Evolutionary conservation across 176 grass and related monocot genomes (phyloP), one percentile per base, ranked within the genome.

Genomic region (Eragrostis curvula): DNA sequence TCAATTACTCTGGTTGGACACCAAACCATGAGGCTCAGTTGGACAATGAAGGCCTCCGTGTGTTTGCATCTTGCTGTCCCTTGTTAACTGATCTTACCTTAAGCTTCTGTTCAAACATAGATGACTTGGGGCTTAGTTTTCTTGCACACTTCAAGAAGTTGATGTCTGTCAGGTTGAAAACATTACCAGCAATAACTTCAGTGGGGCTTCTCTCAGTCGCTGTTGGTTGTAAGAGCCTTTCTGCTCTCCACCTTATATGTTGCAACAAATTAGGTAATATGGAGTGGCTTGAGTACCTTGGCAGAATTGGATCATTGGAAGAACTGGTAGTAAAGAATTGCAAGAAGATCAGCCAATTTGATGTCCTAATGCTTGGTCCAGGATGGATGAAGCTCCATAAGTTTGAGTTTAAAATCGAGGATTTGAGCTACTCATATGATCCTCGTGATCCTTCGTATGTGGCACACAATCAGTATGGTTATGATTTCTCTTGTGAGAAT

Each of bases 201-300:
- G 69, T 4, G 21, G 94, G 90, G 2, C 74, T 93, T 82, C 46
- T 88, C 30, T 83, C 32, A 2, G 70, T 93, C 57, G 88, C 64
- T 12, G 86, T 91, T 66, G 88, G 90, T 73, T 93, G 94, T 52
- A 91, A 82, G 74, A 68, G 66, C 64, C 79, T 97, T 51, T 91
- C 83, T 46, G 59, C 41, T 20, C 70, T 93, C 51, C 84, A 91
- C 17, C 89, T 93, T 68, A 60, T 91, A 60, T 56, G 80, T 2
- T 91, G 90, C 81, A 85, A 83, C 48, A 76, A 78, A 25, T 73
- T 97, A 46, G 53, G 48, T 52, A 81, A 70, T 12, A 56, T 85
- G 16, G 67, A 80, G 81, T 97, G 94, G 90, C 80, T 97, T 5
- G 86, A 82, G 49, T 93, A 93, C 64, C 81, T 96, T 29, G 94